Conservation (phyloP, 2,329 filamentous ascomycete genomes). For the Calonectria multiphialidica region DNA sequence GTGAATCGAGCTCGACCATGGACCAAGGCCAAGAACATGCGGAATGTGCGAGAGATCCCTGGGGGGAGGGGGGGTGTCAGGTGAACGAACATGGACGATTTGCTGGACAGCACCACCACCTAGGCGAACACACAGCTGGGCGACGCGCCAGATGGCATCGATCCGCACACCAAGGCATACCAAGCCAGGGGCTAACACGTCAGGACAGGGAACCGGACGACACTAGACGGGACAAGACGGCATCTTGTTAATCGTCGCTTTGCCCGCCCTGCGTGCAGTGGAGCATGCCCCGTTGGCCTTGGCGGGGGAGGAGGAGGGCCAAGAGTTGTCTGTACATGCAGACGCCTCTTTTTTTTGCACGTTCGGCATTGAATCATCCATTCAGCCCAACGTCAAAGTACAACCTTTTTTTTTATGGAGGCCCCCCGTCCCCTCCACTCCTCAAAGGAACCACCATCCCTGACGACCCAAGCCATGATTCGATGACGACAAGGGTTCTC, state of each 20-base stretch:
- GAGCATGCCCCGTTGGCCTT: background rate
- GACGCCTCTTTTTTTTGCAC: background rate
- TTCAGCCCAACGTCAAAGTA: background rate
- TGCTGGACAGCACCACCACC: background rate
- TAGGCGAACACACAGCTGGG: no score
- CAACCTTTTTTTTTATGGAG: background rate
- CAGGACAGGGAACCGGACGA: slow-evolving; percentile 9
- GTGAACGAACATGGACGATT: background rate
- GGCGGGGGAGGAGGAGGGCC: background rate
- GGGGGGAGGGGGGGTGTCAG: background rate
- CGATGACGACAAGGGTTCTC: slow-evolving; percentile 4
- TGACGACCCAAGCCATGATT: slow-evolving; percentile 3
- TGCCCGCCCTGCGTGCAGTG: no score
- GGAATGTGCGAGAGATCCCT: slow-evolving; percentile 2
- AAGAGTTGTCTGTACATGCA: background rate
- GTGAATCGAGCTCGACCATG: background rate
- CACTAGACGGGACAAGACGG: slow-evolving; percentile 12
- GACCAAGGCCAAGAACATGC: background rate
- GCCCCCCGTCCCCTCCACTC: background rate
- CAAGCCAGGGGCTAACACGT: slow-evolving; percentile 4
- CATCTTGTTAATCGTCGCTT: background rate
- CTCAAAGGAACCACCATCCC: background rate
- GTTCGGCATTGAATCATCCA: slow-evolving; percentile 9
- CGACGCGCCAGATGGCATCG: slow-evolving; percentile 1
- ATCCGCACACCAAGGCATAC: background rate